These are phyloP conservation scores for Conringia planisiliqua DNA, from an alignment of 345 rosid species.

Conservation along the genomic window DNA sequence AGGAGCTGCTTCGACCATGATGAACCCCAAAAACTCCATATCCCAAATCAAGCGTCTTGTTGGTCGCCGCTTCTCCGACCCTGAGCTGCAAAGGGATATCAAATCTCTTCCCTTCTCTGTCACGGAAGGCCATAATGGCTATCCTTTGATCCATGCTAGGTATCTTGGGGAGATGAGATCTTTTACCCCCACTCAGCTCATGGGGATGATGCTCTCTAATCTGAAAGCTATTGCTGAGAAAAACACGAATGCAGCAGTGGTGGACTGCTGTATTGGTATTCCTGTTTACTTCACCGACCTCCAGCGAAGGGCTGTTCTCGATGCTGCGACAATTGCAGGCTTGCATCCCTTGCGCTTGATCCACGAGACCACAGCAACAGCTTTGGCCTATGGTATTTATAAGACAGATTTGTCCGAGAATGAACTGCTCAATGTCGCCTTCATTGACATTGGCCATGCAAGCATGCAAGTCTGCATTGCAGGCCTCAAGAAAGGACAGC, in stretches of 20 bases:
- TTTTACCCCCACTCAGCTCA: slow-evolving; percentile 86
- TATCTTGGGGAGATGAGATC: slow-evolving; percentile 75
- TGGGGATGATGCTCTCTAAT: slow-evolving; percentile 85
- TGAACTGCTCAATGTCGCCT: slow-evolving; percentile 80
- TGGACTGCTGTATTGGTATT: slow-evolving; percentile 93
- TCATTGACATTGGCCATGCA: slow-evolving; percentile 88
- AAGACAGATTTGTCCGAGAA: slow-evolving; percentile 92
- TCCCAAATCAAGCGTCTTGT: slow-evolving; percentile 83
- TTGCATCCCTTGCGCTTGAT: slow-evolving; percentile 81
- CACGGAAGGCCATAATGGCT: slow-evolving; percentile 84
- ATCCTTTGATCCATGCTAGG: slow-evolving; percentile 73
- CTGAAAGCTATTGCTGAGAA: slow-evolving; percentile 83
- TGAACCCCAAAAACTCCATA: slow-evolving; percentile 88
- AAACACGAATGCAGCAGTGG: slow-evolving; percentile 80
- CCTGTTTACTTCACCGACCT: slow-evolving; percentile 91
- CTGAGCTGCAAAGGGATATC: slow-evolving; percentile 85
- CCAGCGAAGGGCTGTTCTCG: slow-evolving; percentile 87
- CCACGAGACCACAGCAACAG: slow-evolving; percentile 94
- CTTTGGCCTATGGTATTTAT: slow-evolving; percentile 93
- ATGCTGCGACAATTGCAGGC: slow-evolving; percentile 94
- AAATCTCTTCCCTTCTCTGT: slow-evolving; percentile 68
- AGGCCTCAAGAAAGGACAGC: slow-evolving; percentile 74
- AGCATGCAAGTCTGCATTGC: slow-evolving; percentile 98
- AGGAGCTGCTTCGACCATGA: slow-evolving; percentile 89
- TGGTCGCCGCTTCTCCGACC: slow-evolving; percentile 81